Evolutionary conservation across 225 moss, liverwort and hornwort genomes (phyloP), one percentile per base, ranked within the genome.

Genomic region (Antitrichia curtipendula): DNA sequence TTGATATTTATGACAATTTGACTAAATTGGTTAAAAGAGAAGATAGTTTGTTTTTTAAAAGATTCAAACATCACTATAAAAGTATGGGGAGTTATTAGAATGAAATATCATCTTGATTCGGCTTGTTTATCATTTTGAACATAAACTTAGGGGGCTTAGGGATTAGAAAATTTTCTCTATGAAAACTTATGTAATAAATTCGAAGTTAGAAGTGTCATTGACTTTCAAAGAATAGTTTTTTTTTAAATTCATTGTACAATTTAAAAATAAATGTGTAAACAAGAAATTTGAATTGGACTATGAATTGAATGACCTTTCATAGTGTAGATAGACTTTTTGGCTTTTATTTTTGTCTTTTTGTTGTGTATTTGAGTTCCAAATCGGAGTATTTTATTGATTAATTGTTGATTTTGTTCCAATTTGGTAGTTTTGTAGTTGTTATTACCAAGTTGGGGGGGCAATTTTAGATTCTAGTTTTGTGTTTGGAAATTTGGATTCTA

Each of bases 91-190:
- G 16, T 16, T 16, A 16, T 27, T 27, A 41, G 43, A 27, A 71
- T 43, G 21, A 43, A 71, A 71, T 9, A 43, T 71, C 27, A 27
- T 27, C 9, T 71, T 43, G 5, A 70, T 27, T 70, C 0, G 0
- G 3, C 1, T 0, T 43, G 9, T 9, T 43, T 5, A 16, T 43
- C 9, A 25, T 41, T 16, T 43, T 27, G 27, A 43, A 16, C 1
- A 27, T 71, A 14, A 16, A 27, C 16, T 40, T 43, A 43, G 9
- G 8, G 8, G 5, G 3, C 15, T 70, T 9, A 71, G 9, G 3
- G 15, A 43, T 71, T 41, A 27, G 23, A 0, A 71, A 41, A 0
- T 1, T 16, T 16, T 71, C 1, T 4, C 8, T 0, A 43, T 43
- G 5, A 25, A 70, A 41, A 25, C 3, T 70, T 8, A 25, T 25